phyloP scores from a whole-genome alignment of 768 basidiomycete species.

The Gloeostereum incarnatum region DNA sequence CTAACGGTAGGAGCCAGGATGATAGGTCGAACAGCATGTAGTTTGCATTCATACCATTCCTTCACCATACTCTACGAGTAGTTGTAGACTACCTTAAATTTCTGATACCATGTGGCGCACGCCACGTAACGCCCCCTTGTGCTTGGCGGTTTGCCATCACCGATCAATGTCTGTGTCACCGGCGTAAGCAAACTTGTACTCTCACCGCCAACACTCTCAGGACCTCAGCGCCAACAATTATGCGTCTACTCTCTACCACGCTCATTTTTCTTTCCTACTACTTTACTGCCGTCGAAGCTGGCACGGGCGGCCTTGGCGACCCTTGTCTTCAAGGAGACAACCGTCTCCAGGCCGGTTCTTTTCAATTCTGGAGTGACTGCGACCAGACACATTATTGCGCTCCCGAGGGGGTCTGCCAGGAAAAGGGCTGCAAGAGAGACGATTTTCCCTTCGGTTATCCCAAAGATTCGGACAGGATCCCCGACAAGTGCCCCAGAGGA shows the following conservation, averaged over 20 bases:
- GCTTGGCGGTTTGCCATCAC: no score
- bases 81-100: no score
- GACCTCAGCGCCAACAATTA: no score
- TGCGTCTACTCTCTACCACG: constrained; percentile 29
- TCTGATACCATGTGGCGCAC: no score
- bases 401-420: constrained; percentile 40
- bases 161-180: no score
- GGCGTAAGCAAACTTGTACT: no score
- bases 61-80: no score
- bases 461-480: constrained; percentile 29
- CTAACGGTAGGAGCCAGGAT: no score
- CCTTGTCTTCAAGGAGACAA: constrained; percentile 48
- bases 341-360: constrained; percentile 68
- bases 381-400: constrained; percentile 62
- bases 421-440: constrained; percentile 66
- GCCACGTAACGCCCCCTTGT: no score
- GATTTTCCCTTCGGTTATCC: constrained; percentile 69
- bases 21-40: no score
- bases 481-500: constrained; percentile 49
- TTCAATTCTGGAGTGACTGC: constrained; percentile 74
- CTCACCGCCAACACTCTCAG: no score
- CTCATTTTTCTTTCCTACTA: constrained; percentile 43
- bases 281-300: constrained; percentile 29
- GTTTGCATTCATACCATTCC: no score
- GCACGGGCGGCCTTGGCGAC: constrained; percentile 32